phyloP scores from a whole-genome alignment of 2,329 filamentous ascomycete genomes.

The Allantophomopsis cytisporea region DNA sequence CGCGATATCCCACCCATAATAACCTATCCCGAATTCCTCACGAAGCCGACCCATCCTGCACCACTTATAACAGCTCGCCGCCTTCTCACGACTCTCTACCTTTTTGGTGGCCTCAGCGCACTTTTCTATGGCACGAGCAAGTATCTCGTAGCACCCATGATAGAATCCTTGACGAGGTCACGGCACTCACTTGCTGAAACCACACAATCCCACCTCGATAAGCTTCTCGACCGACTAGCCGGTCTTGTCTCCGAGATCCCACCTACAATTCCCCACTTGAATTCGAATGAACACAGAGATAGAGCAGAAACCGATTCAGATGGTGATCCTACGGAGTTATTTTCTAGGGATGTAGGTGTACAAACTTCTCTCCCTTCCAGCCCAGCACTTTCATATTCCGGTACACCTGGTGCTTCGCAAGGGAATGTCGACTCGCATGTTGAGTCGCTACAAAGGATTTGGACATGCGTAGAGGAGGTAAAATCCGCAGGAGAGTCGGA shows the following conservation, averaged over 20 bases:
- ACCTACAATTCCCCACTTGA: conserved; percentile 6
- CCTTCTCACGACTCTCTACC: conserved; percentile 45
- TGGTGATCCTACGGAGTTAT: conserved; percentile 60
- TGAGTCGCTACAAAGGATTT: conserved; percentile 29
- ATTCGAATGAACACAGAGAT: conserved; percentile 7
- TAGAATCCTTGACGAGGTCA: conserved; percentile 31
- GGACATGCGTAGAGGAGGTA: conserved; percentile 32
- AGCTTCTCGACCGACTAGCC: conserved; percentile 35
- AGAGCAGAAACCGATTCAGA: conserved; percentile 12
- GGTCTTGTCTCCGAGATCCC: conserved; percentile 50
- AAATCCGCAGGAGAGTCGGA: conserved; percentile 26
- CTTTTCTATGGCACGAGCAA: conserved; percentile 59
- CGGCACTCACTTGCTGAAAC: conserved; percentile 37
- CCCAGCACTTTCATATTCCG: conserved; percentile 17
- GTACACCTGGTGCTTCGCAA: conserved; percentile 1
- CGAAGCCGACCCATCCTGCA: conserved; percentile 37
- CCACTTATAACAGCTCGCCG: conserved; percentile 48
- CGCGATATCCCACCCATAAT: conserved; percentile 35
- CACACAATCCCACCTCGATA: conserved; percentile 30
- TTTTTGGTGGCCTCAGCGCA: conserved; percentile 41
- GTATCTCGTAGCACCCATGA: conserved; percentile 50
- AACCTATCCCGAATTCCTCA: conserved; percentile 58
- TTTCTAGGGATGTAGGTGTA: conserved; percentile 68
- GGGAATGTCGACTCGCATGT: conserved; percentile 18
- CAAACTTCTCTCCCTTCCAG: conserved; percentile 50